Evolutionary conservation across 768 basidiomycete species (phyloP).

Genomic region (Leccinum variicolor): DNA sequence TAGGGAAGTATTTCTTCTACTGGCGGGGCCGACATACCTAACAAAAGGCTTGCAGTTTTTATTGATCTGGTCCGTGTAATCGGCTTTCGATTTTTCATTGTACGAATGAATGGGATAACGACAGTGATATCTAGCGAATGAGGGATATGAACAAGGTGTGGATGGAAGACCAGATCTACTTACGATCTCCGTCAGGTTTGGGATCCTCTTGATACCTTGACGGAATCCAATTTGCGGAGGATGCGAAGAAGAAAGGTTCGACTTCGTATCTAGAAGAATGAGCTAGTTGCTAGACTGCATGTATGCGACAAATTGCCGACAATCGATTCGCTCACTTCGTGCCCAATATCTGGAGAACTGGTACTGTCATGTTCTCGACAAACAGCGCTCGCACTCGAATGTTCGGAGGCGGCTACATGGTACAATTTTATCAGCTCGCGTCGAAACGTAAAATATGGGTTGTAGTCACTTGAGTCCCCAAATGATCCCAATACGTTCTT

Average conservation of each 20-base stretch:
- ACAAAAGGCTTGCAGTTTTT: conserved; percentile 5
- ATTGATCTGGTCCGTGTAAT: conserved; percentile 12
- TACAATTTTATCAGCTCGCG: not conserved
- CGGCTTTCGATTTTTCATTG: conserved; percentile 31
- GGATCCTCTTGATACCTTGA: conserved; percentile 59
- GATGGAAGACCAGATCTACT: conserved; percentile 32
- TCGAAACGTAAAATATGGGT: not conserved
- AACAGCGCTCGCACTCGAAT: conserved; percentile 49
- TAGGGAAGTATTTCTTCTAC: conserved; percentile 8
- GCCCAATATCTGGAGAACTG: conserved; percentile 55
- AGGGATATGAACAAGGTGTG: not conserved
- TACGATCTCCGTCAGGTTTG: conserved; percentile 44
- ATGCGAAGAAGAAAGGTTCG: conserved; percentile 66
- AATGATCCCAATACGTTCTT: conserved; percentile 31
- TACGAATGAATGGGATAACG: conserved; percentile 50
- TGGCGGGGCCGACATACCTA: not conserved
- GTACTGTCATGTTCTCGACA: conserved; percentile 47
- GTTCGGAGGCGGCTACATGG: conserved; percentile 25
- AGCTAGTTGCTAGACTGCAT: not conserved
- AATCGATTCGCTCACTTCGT: conserved; percentile 39
- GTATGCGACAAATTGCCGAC: too few species aligned
- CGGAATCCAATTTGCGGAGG: conserved; percentile 64
- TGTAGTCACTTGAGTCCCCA: conserved; percentile 28
- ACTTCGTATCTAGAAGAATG: conserved; percentile 43
- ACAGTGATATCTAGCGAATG: conserved; percentile 51